Evolutionary conservation across 345 rosid genomes (phyloP).

Genomic region (Euclidium syriacum): DNA sequence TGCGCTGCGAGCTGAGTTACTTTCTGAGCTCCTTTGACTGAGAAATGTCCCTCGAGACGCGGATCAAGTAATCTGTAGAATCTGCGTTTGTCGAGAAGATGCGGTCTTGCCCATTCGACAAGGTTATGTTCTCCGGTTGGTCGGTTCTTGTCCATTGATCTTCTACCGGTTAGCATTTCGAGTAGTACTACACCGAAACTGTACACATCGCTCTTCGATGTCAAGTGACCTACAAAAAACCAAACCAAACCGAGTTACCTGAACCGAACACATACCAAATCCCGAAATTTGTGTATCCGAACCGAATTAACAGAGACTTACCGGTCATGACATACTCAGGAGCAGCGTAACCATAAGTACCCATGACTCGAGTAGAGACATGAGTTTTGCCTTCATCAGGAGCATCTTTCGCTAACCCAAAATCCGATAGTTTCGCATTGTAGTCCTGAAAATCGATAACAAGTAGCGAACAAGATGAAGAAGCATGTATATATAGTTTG

Average conservation of each 20-base stretch:
- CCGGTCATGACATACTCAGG: constrained; percentile 96
- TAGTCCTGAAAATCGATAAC: constrained; percentile 51
- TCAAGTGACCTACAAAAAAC: constrained; percentile 80
- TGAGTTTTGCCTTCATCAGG: constrained; percentile 86
- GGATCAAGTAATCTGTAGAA: constrained; percentile 75
- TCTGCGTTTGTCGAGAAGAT: constrained; percentile 73
- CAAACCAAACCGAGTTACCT: no score
- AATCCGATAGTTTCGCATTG: constrained; percentile 86
- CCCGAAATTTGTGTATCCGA: no score
- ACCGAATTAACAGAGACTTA: no score
- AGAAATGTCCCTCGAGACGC: constrained; percentile 75
- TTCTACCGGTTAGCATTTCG: constrained; percentile 75
- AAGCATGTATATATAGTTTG: neutral
- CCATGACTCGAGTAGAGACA: constrained; percentile 86
- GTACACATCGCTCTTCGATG: constrained; percentile 81
- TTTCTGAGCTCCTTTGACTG: constrained; percentile 72
- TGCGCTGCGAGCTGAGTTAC: constrained; percentile 74
- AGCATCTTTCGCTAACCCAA: constrained; percentile 86
- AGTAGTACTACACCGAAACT: constrained; percentile 82
- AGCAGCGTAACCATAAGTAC: constrained; percentile 89
- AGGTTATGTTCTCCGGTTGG: constrained; percentile 82
- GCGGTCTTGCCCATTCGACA: constrained; percentile 82
- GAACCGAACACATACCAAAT: no score
- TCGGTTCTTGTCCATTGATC: constrained; percentile 83
- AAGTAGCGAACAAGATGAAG: neutral